Base-by-base conservation (phyloP, 2,329 filamentous ascomycete genomes). In the Paecilomyces dactylethromorphus region DNA sequence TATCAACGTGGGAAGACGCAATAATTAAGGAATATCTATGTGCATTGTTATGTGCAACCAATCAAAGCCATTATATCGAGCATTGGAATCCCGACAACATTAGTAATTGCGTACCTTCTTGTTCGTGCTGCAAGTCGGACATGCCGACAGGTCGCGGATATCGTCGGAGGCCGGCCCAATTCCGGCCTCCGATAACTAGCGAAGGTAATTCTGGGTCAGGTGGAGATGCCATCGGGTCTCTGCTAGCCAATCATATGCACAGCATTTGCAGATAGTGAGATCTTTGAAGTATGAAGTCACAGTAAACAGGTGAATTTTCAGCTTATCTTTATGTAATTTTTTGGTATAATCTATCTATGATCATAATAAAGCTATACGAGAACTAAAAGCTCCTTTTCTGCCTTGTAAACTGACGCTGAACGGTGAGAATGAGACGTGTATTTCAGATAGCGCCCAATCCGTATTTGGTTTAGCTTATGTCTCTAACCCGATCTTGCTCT, bases 141-240 rank as follows among this genome's bases (percentile, higher is more conserved):
- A 29, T 15, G 33, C 29, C 32, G 49, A 24, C 8, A 39, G 55
- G 53, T 39, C 39, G 54, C 64, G 65, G 64, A 57, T 66, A 66
- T 58, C 50, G 24, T 55, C 65, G 64, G 63, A 76, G 73, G 73
- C 73, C 74, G 73, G 74, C 61, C 65, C 61, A 66, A 75, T 75
- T 75, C 74, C 74, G 74, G 74, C 74, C 74, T 74, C 68, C 59
- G 67, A 62, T 63, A 64, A 63, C 67, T 67, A 66, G 15, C 11
- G n/a, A 29, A 24, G 50, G 26, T 24, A 52, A 52, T 52, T 24
- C 21, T 6, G 11, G 18, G 13, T 18, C 50, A 21, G 50, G 21
- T 29, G 50, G 50, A 24, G 50, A 26, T 52, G 21, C 7, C 2
- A 4, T 5, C 10, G 12, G 3, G 24, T 26, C 50, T 62, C 65